These are phyloP conservation scores for Taphrina sp. DNA, from an alignment of 1,139 yeast genomes.

Conservation along the genomic window DNA sequence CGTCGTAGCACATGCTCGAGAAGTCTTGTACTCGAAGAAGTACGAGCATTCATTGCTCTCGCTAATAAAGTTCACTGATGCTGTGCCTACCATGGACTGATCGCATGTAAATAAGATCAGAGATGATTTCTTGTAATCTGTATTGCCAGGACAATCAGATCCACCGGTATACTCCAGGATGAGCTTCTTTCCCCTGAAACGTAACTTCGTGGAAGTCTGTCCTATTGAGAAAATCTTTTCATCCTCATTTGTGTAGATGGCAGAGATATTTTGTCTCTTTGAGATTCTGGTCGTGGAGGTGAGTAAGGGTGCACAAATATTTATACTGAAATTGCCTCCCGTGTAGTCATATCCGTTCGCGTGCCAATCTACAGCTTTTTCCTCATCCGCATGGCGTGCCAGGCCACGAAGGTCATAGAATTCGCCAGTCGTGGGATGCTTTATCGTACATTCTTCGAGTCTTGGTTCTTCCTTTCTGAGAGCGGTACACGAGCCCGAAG, in stretches of 20 bases:
- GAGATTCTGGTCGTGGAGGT: slow-evolving; percentile 46
- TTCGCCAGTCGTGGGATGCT: slow-evolving; percentile 33
- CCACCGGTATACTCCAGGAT: slow-evolving; percentile 72
- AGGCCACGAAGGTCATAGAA: slow-evolving; percentile 34
- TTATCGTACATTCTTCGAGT: slow-evolving; percentile 29
- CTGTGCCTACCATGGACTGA: slow-evolving; percentile 59
- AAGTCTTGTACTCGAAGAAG: slow-evolving; percentile 79
- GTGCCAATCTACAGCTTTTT: slow-evolving; percentile 50
- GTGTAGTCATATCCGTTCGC: slow-evolving; percentile 66
- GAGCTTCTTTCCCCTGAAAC: slow-evolving; percentile 67
- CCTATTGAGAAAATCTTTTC: slow-evolving; percentile 62
- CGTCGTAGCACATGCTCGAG: slow-evolving; percentile 71
- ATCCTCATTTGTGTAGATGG: slow-evolving; percentile 52
- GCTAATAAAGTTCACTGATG: slow-evolving; percentile 69
- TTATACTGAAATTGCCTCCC: slow-evolving; percentile 72
- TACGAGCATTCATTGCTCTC: slow-evolving; percentile 73
- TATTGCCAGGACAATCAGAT: slow-evolving; percentile 60
- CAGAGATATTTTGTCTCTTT: slow-evolving; percentile 60
- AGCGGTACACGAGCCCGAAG: neutral
- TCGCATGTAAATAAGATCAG: slow-evolving; percentile 76
- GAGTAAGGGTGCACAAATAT: slow-evolving; percentile 60
- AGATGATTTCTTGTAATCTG: slow-evolving; percentile 58
- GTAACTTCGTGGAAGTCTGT: slow-evolving; percentile 52
- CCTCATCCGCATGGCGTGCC: slow-evolving; percentile 27
- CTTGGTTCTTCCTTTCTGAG: neutral